A percentile compares a stretch with the other conserved stretches of the same genome.
These are phyloP conservation scores for Auricularia cornea DNA, from an alignment of 768 basidiomycete species.

Conservation along the genomic window DNA sequence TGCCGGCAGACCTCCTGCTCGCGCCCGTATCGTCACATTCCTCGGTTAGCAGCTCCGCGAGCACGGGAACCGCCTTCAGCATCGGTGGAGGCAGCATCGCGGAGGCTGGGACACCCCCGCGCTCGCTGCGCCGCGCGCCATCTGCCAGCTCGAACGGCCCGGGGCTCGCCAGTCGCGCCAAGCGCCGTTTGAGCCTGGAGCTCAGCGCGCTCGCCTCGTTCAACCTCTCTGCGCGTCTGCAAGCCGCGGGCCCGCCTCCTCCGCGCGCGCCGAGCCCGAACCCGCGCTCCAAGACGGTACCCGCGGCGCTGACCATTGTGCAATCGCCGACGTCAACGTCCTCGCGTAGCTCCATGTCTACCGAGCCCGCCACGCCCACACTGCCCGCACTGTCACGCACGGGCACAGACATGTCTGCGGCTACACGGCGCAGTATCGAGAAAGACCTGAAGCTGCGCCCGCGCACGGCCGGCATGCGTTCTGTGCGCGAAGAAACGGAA, in stretches of 20 bases:
- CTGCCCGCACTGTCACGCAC: neutral
- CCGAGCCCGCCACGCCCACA: neutral
- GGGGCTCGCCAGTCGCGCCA: neutral
- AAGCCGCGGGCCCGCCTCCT: neutral
- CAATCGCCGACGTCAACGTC: neutral
- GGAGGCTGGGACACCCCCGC: neutral
- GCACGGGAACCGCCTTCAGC: neutral
- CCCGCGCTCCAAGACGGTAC: neutral
- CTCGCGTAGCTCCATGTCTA: neutral
- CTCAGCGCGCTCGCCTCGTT: neutral
- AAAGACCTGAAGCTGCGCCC: neutral
- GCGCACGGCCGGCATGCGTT: neutral
- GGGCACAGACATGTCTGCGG: neutral
- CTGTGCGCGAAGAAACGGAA: neutral
- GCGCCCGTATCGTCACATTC: neutral
- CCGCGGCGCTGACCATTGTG: neutral
- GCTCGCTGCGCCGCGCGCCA: neutral
- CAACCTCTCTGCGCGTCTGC: neutral
- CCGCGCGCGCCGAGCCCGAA: neutral
- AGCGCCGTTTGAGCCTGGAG: neutral
- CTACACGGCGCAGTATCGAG: neutral
- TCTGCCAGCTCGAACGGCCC: neutral
- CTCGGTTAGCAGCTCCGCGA: neutral
- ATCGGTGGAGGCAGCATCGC: neutral
- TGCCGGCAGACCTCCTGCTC: constrained; percentile 55